These are phyloP conservation scores for Mycena sanguinolenta DNA, from an alignment of 768 basidiomycete species.

Conservation along the genomic window DNA sequence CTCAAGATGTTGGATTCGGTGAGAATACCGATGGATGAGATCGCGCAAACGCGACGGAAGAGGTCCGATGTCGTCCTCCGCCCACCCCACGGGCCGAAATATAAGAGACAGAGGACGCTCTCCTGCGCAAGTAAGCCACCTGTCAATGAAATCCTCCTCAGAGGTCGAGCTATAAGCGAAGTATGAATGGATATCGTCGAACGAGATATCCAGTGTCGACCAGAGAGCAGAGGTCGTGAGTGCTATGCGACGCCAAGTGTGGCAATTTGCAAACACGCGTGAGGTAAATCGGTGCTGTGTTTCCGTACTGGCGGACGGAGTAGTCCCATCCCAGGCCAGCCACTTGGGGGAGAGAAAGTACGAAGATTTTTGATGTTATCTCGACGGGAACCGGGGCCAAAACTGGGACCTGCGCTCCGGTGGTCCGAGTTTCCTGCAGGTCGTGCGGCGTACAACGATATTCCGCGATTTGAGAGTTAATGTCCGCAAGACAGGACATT, in stretches of 20 bases:
- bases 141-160: background rate
- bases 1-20: background rate
- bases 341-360: background rate
- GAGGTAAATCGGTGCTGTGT: background rate
- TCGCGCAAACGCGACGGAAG: background rate
- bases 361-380: conserved; percentile 1
- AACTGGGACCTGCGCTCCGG: background rate
- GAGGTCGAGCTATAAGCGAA: background rate
- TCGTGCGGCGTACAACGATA: background rate
- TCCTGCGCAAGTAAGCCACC: conserved; percentile 6
- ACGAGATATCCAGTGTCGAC: background rate
- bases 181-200: background rate
- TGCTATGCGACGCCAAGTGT: conserved; percentile 1
- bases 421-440: background rate
- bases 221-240: background rate
- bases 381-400: background rate
- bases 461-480: background rate
- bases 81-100: background rate
- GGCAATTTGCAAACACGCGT: background rate
- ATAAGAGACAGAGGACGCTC: background rate
- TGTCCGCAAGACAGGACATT: background rate
- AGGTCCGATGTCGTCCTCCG: background rate
- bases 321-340: background rate
- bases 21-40: conserved; percentile 2
- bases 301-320: background rate